These are phyloP conservation scores for Vanilla planifolia DNA, from an alignment of 106 monocot genomes.

Conservation along the genomic window DNA sequence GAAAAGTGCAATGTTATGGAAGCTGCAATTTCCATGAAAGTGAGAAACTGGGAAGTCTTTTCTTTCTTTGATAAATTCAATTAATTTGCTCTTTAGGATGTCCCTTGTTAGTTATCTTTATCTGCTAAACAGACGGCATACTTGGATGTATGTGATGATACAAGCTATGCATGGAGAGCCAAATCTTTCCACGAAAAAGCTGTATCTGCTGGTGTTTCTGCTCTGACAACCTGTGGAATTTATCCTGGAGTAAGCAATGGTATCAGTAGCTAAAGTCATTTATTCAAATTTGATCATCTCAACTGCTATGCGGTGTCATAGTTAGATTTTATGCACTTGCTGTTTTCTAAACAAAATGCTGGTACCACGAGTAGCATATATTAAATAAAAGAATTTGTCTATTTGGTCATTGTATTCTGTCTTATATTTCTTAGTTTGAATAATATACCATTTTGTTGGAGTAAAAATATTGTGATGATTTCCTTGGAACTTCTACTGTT, in stretches of 20 bases:
- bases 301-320: no score
- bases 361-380: no score
- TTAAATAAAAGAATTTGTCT: no score
- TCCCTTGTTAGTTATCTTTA: not conserved
- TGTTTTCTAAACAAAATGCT: no score
- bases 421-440: no score
- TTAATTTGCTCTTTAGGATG: not conserved
- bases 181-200: conserved; percentile 72
- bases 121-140: conserved; percentile 67
- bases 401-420: no score
- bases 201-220: conserved; percentile 59
- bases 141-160: conserved; percentile 92
- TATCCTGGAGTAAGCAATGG: conserved; percentile 99
- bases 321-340: no score
- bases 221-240: conserved; percentile 83
- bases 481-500: not conserved
- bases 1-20: conserved; percentile 68
- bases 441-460: no score
- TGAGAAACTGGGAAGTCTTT: conserved; percentile 12
- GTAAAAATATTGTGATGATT: no score
- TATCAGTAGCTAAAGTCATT: no score
- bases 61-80: not conserved
- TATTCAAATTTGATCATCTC: no score
- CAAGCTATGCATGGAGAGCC: conserved; percentile 62
- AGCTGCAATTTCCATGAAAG: conserved; percentile 74